These are phyloP conservation scores for Globisporangium recalcitrans DNA, from an alignment of 352 stramenopile species.

Conservation along the genomic window DNA sequence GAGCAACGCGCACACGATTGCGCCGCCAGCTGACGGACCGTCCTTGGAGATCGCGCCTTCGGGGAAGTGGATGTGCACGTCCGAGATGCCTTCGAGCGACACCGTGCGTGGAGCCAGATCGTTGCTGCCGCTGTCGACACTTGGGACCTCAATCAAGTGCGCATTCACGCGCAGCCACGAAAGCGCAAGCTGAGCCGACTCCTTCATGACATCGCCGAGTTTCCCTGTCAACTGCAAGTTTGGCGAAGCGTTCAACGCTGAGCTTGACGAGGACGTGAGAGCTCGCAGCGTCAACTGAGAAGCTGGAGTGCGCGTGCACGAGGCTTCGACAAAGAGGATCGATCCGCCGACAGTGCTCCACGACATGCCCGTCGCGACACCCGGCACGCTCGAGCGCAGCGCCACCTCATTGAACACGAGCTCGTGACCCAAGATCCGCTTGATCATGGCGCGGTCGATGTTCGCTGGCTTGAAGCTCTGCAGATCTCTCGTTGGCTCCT, in stretches of 20 bases:
- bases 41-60: constrained; percentile 89
- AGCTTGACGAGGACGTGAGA: constrained; percentile 20
- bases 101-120: constrained; percentile 19
- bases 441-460: constrained; percentile 48
- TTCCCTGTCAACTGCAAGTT: constrained; percentile 66
- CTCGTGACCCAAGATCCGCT: constrained; percentile 58
- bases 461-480: constrained; percentile 30
- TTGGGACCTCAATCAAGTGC: constrained; percentile 45
- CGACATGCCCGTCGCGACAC: constrained; percentile 79
- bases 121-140: constrained; percentile 9
- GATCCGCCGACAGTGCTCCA: constrained; percentile 76
- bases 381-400: constrained; percentile 54
- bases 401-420: constrained; percentile 75
- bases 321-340: constrained; percentile 86
- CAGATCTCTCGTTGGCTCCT: constrained; percentile 14
- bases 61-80: constrained; percentile 87
- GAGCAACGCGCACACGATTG: constrained; percentile 83
- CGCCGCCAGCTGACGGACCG: constrained; percentile 79
- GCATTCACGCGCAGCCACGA: constrained; percentile 75
- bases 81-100: constrained; percentile 51
- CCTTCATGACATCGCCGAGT: constrained; percentile 87
- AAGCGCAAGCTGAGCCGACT: constrained; percentile 80
- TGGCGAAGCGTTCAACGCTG: constrained; percentile 23
- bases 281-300: constrained; percentile 21
- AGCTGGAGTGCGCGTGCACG: constrained; percentile 40